phyloP scores from a whole-genome alignment of 2,329 filamentous ascomycete species.

The Graphilbum sp. region DNA sequence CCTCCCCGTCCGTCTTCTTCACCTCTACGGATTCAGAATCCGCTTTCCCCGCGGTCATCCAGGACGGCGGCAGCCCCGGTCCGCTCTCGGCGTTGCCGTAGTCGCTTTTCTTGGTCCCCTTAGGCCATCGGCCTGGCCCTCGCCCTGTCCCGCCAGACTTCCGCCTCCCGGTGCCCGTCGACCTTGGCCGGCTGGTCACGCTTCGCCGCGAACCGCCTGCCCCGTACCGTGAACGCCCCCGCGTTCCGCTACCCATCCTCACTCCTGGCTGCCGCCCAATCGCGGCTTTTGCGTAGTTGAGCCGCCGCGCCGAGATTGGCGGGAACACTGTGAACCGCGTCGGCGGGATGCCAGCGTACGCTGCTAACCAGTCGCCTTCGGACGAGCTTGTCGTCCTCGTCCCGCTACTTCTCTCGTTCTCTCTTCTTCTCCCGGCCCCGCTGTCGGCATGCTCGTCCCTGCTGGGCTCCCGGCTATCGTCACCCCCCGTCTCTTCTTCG shows the following conservation, averaged over 20 bases:
- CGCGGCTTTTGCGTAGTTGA: constrained; percentile 26
- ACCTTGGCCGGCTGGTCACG: constrained; percentile 20
- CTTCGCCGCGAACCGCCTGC: constrained; percentile 17
- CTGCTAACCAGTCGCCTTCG: constrained; percentile 25
- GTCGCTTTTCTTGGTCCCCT: constrained; percentile 51
- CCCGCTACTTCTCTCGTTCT: constrained; percentile 6
- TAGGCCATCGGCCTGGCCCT: constrained; percentile 49
- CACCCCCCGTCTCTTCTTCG: no score
- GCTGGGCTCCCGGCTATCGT: no score
- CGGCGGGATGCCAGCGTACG: constrained; percentile 45
- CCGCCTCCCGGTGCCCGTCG: constrained; percentile 22
- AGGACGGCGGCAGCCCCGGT: constrained; percentile 43
- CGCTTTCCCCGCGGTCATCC: constrained; percentile 21
- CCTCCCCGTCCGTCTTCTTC: constrained; percentile 1
- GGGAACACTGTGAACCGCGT: constrained; percentile 68
- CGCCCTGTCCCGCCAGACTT: constrained; percentile 47
- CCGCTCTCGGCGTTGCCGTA: constrained; percentile 51
- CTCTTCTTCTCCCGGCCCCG: not conserved
- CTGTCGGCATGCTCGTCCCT: no score
- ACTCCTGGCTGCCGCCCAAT: constrained; percentile 21
- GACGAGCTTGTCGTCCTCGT: constrained; percentile 2
- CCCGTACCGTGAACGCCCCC: constrained; percentile 23
- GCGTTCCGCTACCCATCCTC: constrained; percentile 19
- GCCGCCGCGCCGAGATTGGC: constrained; percentile 35
- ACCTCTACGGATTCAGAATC: not conserved